Conservation (phyloP, 345 rosid genomes). For the Pugionium dolabratum region DNA sequence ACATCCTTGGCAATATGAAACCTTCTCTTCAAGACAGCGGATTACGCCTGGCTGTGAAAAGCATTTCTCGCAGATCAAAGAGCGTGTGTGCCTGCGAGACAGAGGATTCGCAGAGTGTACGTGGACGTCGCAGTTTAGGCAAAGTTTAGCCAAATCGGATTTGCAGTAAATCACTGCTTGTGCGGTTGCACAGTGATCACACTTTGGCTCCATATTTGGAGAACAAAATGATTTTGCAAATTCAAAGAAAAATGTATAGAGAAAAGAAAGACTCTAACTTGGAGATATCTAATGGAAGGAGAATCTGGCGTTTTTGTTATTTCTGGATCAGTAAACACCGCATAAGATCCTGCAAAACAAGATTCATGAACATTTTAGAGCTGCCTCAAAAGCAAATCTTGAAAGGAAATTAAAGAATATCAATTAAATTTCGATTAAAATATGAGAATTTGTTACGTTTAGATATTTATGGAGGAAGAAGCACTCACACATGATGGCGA, state of each 20-base stretch:
- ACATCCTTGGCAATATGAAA: constrained; percentile 63
- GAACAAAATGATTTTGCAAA: not conserved
- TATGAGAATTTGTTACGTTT: not conserved
- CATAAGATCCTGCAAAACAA: constrained; percentile 22
- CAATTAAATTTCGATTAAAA: not conserved
- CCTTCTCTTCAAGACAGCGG: constrained; percentile 56
- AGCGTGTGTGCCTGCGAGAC: constrained; percentile 62
- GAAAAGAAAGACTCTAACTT: not conserved
- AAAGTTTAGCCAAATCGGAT: constrained; percentile 66
- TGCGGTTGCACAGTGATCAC: constrained; percentile 55
- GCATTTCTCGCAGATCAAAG: constrained; percentile 67
- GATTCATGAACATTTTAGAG: constrained; percentile 21
- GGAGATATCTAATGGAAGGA: not conserved
- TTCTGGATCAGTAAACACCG: not conserved
- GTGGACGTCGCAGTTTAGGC: constrained; percentile 61
- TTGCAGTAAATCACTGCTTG: constrained; percentile 70
- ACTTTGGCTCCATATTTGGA: constrained; percentile 45
- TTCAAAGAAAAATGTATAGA: not conserved
- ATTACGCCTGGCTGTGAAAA: constrained; percentile 51
- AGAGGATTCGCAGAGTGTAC: constrained; percentile 72
- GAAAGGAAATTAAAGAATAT: not conserved
- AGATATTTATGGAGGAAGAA: not conserved
- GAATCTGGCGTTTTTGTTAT: not conserved
- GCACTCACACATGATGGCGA: constrained; percentile 34
- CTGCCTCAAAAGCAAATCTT: not conserved